Conservation (phyloP, 1,284 basidiomycete genomes). For the Leccinum subrobustum region DNA sequence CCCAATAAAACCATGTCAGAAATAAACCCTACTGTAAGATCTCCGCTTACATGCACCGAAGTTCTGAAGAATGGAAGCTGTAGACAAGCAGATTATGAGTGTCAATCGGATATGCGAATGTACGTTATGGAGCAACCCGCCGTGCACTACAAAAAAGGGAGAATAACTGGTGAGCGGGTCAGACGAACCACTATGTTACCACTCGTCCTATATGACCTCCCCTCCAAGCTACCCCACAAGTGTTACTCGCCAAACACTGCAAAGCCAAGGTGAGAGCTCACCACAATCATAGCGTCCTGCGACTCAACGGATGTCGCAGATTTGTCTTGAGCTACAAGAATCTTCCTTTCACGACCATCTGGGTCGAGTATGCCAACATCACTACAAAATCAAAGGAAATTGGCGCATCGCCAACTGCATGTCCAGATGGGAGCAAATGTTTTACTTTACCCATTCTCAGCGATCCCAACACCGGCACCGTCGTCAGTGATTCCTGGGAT, state of each 20-base stretch:
- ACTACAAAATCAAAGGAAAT: conserved; percentile 27
- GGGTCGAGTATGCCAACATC: conserved; percentile 34
- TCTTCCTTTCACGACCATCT: conserved; percentile 31
- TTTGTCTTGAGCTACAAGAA: conserved; percentile 33
- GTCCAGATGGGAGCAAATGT: conserved; percentile 10
- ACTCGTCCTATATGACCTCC: not conserved
- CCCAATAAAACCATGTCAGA: not conserved
- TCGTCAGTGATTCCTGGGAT: conserved; percentile 31
- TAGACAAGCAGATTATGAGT: not conserved
- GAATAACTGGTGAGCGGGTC: not conserved
- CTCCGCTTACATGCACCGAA: not conserved
- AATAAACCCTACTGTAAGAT: not conserved
- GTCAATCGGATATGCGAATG: not conserved
- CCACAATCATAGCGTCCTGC: not conserved
- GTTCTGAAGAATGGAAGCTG: not conserved
- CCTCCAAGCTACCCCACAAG: not conserved
- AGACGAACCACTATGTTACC: not conserved
- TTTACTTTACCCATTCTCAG: conserved; percentile 37
- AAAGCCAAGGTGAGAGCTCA: not conserved
- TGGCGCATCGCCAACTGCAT: conserved; percentile 23
- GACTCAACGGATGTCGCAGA: conserved; percentile 9
- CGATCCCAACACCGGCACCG: conserved; percentile 33
- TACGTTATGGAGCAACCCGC: not conserved
- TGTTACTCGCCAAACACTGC: not conserved
- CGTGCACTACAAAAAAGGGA: not conserved